Conservation (phyloP, 1,284 basidiomycete genomes). For the Wallemia ichthyophaga region DNA sequence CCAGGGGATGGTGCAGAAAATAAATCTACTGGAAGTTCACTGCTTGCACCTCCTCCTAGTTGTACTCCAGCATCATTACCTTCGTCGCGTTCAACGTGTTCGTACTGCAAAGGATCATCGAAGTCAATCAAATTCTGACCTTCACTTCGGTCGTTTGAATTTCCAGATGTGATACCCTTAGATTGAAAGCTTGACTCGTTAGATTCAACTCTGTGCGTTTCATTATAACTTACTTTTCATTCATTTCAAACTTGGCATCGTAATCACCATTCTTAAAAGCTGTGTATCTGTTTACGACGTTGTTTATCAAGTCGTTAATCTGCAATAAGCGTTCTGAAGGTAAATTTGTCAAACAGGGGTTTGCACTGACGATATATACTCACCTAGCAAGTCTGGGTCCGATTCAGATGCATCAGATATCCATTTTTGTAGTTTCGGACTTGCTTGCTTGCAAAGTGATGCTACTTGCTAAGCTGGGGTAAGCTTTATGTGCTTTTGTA, state of each 20-base stretch:
- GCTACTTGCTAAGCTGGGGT: conserved; percentile 47
- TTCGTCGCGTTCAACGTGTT: not conserved
- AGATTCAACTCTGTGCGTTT: not conserved
- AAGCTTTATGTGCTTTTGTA: not conserved
- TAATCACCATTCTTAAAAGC: conserved; percentile 74
- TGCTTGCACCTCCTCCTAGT: not conserved
- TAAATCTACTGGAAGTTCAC: not conserved
- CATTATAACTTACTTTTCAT: not conserved
- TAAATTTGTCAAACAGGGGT: not conserved
- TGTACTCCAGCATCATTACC: not conserved
- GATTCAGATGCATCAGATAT: conserved; percentile 60
- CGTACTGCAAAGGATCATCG: not conserved
- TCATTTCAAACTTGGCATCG: conserved; percentile 13
- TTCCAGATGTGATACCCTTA: not conserved
- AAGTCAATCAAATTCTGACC: not conserved
- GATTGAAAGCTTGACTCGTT: not conserved
- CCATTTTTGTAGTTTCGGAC: conserved; percentile 93
- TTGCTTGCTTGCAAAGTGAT: conserved; percentile 42
- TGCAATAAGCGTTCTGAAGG: conserved; percentile 69
- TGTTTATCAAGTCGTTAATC: conserved; percentile 94
- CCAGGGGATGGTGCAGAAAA: not conserved
- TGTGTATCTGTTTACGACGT: conserved; percentile 61
- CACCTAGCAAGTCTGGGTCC: conserved; percentile 63
- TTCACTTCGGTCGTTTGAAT: not conserved
- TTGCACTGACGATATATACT: conserved; percentile 8